Percentiles rank a stretch among this genome's conserved stretches.
These are phyloP conservation scores for Pseudogymnoascus sp. DNA, from an alignment of 2,329 filamentous ascomycete species.

Conservation along the genomic window DNA sequence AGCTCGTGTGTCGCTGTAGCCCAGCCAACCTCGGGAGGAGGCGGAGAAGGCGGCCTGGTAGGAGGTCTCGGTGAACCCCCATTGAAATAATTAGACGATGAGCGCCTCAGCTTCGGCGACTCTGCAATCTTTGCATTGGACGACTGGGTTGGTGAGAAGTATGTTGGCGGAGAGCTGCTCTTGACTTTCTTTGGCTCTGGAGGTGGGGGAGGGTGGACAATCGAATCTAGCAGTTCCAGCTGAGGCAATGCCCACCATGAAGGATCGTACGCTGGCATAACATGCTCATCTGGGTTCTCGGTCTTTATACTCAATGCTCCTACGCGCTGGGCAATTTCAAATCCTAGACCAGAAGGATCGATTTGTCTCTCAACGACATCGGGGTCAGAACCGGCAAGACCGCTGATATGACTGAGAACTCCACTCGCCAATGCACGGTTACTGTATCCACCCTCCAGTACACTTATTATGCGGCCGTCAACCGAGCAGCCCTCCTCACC, in stretches of 20 bases:
- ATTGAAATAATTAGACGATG: constrained; percentile 46
- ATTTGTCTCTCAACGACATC: constrained; percentile 32
- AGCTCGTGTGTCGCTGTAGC: constrained; percentile 75
- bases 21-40: constrained; percentile 80
- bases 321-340: constrained; percentile 51
- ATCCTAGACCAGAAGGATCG: constrained; percentile 41
- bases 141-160: constrained; percentile 80
- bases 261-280: constrained; percentile 50
- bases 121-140: constrained; percentile 74
- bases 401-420: constrained; percentile 82
- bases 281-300: background rate
- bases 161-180: constrained; percentile 57
- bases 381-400: constrained; percentile 56
- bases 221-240: constrained; percentile 62
- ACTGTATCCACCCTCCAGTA: constrained; percentile 93
- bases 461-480: constrained; percentile 82
- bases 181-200: constrained; percentile 48
- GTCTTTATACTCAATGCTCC: constrained; percentile 32
- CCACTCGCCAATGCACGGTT: constrained; percentile 84
- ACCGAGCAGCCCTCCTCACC: constrained; percentile 70
- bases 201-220: constrained; percentile 45
- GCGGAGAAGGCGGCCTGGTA: constrained; percentile 51
- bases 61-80: constrained; percentile 33
- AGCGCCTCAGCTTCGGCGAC: constrained; percentile 57
- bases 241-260: constrained; percentile 63